Conservation (phyloP, 2,329 filamentous ascomycete genomes). For the Pyrenophora seminiperda region DNA sequence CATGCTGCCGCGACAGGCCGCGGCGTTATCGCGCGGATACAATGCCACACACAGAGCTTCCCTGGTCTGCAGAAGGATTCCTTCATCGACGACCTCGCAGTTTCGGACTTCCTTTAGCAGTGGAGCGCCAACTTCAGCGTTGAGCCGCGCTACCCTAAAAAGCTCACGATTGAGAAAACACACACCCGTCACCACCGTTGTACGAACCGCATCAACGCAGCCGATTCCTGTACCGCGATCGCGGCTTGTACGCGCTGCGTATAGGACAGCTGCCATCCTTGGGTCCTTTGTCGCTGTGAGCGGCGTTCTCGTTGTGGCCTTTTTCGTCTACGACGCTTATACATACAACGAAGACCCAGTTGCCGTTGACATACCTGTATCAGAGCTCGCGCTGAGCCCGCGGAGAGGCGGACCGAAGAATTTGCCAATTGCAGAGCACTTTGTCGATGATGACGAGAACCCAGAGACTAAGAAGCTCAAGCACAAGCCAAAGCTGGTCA, state of each 20-base stretch:
- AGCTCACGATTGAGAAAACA: slow-evolving; percentile 24
- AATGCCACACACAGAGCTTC: slow-evolving; percentile 26
- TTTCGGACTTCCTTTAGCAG: slow-evolving; percentile 37
- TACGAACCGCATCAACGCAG: slow-evolving; percentile 39
- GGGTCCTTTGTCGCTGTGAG: slow-evolving; percentile 77
- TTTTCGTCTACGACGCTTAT: slow-evolving; percentile 92
- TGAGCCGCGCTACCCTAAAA: slow-evolving; percentile 32
- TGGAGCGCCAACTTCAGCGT: slow-evolving; percentile 22
- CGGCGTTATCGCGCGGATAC: slow-evolving; percentile 36
- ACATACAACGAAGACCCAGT: slow-evolving; percentile 79
- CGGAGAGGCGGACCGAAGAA: slow-evolving; percentile 90
- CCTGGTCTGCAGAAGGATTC: slow-evolving; percentile 17
- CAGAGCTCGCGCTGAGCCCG: slow-evolving; percentile 79
- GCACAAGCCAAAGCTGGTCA: slow-evolving; percentile 89
- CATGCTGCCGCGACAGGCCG: slow-evolving; percentile 41
- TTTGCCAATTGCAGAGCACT: slow-evolving; percentile 83
- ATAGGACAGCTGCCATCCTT: slow-evolving; percentile 71
- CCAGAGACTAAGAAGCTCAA: slow-evolving; percentile 72
- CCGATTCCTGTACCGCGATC: slow-evolving; percentile 40
- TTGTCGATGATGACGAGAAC: slow-evolving; percentile 86
- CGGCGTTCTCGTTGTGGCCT: slow-evolving; percentile 72
- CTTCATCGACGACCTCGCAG: slow-evolving; percentile 19
- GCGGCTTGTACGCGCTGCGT: slow-evolving; percentile 60
- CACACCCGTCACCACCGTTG: slow-evolving; percentile 17
- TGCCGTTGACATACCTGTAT: slow-evolving; percentile 78